Conservation (phyloP, 1,284 basidiomycete genomes). For the Trichosporon sp. region DNA sequence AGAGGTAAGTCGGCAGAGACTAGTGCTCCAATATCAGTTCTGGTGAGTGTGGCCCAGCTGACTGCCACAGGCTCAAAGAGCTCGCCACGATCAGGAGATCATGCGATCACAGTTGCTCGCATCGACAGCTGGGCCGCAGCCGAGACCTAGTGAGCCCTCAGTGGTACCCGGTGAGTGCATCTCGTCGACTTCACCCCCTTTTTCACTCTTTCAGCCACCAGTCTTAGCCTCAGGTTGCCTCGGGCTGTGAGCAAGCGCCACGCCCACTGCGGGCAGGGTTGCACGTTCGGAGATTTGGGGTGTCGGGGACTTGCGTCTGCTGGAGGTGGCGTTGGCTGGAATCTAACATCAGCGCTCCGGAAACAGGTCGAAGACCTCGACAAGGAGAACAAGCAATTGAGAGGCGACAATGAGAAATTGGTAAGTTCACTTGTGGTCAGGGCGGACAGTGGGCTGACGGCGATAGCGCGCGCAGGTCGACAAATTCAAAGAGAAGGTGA, state of each 20-base stretch:
- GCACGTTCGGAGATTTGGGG: neutral
- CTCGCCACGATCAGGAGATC: conserved; percentile 32
- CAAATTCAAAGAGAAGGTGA: conserved; percentile 62
- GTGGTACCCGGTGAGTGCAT: conserved; percentile 1
- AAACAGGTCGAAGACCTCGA: conserved; percentile 64
- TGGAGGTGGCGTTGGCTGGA: neutral
- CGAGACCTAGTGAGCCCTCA: conserved; percentile 2
- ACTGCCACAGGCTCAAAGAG: conserved; percentile 25
- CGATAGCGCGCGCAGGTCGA: conserved; percentile 72
- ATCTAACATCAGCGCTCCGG: conserved; percentile 9
- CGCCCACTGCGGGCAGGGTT: neutral
- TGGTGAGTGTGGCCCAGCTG: neutral
- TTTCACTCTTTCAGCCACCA: neutral
- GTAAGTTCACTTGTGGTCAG: conserved; percentile 14
- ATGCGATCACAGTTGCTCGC: conserved; percentile 37
- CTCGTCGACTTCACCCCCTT: neutral
- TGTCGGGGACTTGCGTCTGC: neutral
- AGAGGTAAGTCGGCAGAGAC: conserved; percentile 31
- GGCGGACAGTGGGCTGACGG: conserved; percentile 1
- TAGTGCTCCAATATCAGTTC: neutral
- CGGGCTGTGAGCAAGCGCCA: neutral
- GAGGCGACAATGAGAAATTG: conserved; percentile 35
- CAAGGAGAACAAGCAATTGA: conserved; percentile 57
- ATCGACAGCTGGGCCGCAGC: conserved; percentile 9
- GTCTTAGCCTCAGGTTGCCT: neutral